phyloP scores from a whole-genome alignment of 352 stramenopile genomes.

The Sclerospora graminicola region DNA sequence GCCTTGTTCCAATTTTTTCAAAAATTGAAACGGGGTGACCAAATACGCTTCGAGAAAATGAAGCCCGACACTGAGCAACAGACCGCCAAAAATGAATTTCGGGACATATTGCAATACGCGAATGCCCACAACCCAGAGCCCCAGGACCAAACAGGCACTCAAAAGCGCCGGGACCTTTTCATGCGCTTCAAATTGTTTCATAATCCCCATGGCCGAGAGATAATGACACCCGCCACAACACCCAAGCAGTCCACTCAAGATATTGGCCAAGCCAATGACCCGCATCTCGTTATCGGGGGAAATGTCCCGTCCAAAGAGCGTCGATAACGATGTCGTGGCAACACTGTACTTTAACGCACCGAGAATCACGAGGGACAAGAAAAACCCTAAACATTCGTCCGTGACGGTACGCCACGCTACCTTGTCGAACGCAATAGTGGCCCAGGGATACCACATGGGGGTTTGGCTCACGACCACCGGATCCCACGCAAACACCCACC shows the following conservation, averaged over 20 bases:
- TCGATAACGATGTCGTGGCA: constrained; percentile 67
- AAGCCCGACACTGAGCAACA: constrained; percentile 62
- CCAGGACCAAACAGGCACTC: constrained; percentile 38
- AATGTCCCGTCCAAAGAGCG: constrained; percentile 67
- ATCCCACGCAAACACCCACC: constrained; percentile 68
- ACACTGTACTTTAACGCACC: constrained; percentile 78
- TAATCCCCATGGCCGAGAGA: constrained; percentile 74
- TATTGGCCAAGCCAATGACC: constrained; percentile 67
- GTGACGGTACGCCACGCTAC: constrained; percentile 53
- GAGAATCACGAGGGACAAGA: constrained; percentile 64
- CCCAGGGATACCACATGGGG: constrained; percentile 73
- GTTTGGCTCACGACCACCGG: constrained; percentile 45
- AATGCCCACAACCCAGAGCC: constrained; percentile 60
- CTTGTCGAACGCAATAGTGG: constrained; percentile 45
- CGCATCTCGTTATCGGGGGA: constrained; percentile 73
- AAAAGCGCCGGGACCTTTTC: constrained; percentile 67
- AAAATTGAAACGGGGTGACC: constrained; percentile 52
- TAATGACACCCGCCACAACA: constrained; percentile 76
- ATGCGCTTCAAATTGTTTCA: constrained; percentile 77
- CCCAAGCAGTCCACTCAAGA: constrained; percentile 47
- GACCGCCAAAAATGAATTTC: constrained; percentile 75
- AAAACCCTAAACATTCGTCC: constrained; percentile 45
- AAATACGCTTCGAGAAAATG: constrained; percentile 78
- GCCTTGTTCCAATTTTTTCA: constrained; percentile 54
- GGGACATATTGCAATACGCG: constrained; percentile 58